phyloP scores from a whole-genome alignment of 2,329 filamentous ascomycete species.

The Allantophomopsis cytisporea region DNA sequence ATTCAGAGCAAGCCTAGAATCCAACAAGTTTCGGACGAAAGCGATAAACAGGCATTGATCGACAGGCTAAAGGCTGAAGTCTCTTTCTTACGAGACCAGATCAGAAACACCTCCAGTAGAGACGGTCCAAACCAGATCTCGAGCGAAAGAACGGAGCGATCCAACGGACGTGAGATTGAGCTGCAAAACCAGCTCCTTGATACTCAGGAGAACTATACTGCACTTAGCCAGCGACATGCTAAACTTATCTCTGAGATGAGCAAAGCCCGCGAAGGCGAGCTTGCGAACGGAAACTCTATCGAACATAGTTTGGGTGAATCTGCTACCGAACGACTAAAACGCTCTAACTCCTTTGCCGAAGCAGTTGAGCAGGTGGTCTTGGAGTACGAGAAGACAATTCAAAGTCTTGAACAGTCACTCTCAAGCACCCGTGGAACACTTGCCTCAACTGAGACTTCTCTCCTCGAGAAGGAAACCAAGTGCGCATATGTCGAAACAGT shows the following conservation, averaged over 20 bases:
- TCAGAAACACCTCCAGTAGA: conserved; percentile 66
- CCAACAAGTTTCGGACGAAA: conserved; percentile 76
- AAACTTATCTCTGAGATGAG: conserved; percentile 90
- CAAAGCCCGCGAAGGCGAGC: conserved; percentile 62
- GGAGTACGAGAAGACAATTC: conserved; percentile 98
- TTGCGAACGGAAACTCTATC: conserved; percentile 38
- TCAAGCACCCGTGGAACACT: conserved; percentile 77
- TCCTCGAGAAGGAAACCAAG: conserved; percentile 88
- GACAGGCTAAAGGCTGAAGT: conserved; percentile 90
- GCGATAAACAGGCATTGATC: conserved; percentile 87
- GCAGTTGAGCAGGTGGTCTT: conserved; percentile 92
- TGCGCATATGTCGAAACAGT: conserved; percentile 89
- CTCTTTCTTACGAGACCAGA: conserved; percentile 84
- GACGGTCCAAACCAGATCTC: conserved; percentile 33
- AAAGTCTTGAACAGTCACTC: conserved; percentile 80
- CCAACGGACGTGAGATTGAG: conserved; percentile 75
- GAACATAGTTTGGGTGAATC: conserved; percentile 59
- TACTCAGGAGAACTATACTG: conserved; percentile 85
- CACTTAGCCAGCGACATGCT: conserved; percentile 85
- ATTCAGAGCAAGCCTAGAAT: conserved; percentile 98
- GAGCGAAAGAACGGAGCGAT: conserved; percentile 64
- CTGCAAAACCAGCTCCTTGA: conserved; percentile 90
- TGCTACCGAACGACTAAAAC: conserved; percentile 77
- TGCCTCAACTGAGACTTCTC: conserved; percentile 68
- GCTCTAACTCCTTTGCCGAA: conserved; percentile 90